Conservation (phyloP, 768 basidiomycete species). For the Tricholomella constricta region DNA sequence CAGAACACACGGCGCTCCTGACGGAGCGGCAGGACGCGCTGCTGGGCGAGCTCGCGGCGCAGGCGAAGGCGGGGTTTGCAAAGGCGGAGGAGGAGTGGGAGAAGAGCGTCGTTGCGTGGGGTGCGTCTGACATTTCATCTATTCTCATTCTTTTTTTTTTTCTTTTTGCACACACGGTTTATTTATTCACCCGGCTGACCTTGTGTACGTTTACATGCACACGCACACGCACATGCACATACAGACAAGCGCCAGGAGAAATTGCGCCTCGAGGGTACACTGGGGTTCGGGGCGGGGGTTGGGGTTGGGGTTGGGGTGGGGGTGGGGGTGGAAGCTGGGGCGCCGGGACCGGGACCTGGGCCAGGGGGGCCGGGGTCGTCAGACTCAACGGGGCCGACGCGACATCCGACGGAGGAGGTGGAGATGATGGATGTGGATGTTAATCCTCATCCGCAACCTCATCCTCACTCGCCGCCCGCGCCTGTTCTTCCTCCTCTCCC, state of each 20-base stretch:
- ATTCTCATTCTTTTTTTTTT: background rate
- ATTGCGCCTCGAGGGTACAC: constrained; percentile 33
- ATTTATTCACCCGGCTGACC: too few species aligned
- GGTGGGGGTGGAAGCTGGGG: too few species aligned
- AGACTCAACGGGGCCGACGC: constrained; percentile 41
- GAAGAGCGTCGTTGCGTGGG: constrained; percentile 68
- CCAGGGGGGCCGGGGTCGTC: too few species aligned
- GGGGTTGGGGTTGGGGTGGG: too few species aligned
- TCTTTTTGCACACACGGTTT: too few species aligned
- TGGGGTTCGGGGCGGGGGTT: too few species aligned
- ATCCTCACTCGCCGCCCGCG: constrained; percentile 6
- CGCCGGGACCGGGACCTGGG: too few species aligned
- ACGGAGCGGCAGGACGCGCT: constrained; percentile 68
- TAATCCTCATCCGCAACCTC: too few species aligned
- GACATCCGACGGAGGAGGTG: constrained; percentile 49
- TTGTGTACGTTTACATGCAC: too few species aligned
- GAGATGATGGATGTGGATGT: constrained; percentile 52
- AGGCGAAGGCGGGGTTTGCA: constrained; percentile 66
- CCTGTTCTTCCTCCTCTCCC: too few species aligned
- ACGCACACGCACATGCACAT: too few species aligned
- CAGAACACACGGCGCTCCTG: constrained; percentile 68
- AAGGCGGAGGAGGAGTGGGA: constrained; percentile 80
- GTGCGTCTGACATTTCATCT: constrained; percentile 31
- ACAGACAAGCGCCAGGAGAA: constrained; percentile 63
- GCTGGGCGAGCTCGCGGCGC: constrained; percentile 57